Evolutionary conservation across 2,329 filamentous ascomycete species (phyloP).

Genomic region (Neofusicoccum kwambonambiense): DNA sequence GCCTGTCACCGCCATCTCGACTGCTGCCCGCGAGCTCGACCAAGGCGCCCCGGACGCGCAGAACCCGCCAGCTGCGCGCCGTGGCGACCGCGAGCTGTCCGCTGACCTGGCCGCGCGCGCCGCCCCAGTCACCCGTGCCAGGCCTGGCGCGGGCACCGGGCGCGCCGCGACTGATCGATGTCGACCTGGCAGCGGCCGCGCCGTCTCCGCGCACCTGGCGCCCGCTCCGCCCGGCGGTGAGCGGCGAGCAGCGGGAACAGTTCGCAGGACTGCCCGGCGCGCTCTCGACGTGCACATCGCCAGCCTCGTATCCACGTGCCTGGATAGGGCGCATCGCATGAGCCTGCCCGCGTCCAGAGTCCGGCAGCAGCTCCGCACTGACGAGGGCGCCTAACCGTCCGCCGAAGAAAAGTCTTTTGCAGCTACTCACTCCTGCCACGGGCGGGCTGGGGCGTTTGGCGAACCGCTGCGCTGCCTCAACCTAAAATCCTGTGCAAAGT

Average conservation of each 20-base stretch:
- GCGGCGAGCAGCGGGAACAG: background rate
- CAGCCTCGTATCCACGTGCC: background rate
- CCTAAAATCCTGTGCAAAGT: background rate
- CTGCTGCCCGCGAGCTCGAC: background rate
- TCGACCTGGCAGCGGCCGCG: background rate
- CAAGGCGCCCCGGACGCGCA: background rate
- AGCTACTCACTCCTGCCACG: background rate
- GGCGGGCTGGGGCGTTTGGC: background rate
- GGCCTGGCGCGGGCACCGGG: background rate
- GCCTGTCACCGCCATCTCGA: slow-evolving; percentile 6
- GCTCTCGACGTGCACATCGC: background rate
- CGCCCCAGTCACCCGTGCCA: background rate
- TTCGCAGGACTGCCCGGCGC: background rate
- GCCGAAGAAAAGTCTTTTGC: background rate
- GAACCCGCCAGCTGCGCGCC: background rate
- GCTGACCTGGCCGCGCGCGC: background rate
- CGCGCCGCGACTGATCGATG: background rate
- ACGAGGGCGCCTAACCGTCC: background rate
- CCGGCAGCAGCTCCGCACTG: background rate
- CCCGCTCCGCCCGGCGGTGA: slow-evolving; percentile 10
- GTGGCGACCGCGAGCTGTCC: background rate
- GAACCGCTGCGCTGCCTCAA: background rate
- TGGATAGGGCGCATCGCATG: background rate
- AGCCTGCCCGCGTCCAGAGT: slow-evolving; percentile 6
- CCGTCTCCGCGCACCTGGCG: background rate